Percentiles rank a stretch among this genome's conserved stretches.
Conservation (phyloP, 2,329 filamentous ascomycete genomes). For the Cladosporium austrohemisphaericum region DNA sequence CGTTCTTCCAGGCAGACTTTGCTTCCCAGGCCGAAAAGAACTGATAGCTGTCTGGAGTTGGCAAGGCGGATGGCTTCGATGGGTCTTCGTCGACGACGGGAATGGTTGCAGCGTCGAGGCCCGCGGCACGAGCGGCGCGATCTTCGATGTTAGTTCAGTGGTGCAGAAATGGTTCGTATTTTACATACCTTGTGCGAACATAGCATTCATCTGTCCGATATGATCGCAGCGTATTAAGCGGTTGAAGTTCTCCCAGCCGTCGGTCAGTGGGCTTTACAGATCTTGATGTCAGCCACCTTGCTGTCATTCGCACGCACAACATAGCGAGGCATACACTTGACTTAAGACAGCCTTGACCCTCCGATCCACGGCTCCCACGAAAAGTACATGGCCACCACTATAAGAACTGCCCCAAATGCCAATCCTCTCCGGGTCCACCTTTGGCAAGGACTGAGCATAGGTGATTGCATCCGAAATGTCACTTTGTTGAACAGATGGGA, state of each 20-base stretch:
- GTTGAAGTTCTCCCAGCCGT: slow-evolving; percentile 37
- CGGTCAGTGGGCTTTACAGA: slow-evolving; percentile 14
- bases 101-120: slow-evolving; percentile 30
- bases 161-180: background rate
- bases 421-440: slow-evolving; percentile 34
- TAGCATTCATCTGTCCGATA: slow-evolving; percentile 24
- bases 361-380: slow-evolving; percentile 37
- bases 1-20: slow-evolving; percentile 38
- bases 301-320: background rate
- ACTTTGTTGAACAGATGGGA: slow-evolving; percentile 29
- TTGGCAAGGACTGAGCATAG: slow-evolving; percentile 30
- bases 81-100: slow-evolving; percentile 35
- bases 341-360: slow-evolving; percentile 40
- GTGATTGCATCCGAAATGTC: slow-evolving; percentile 40
- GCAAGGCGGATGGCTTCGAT: slow-evolving; percentile 30
- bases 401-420: slow-evolving; percentile 39
- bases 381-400: slow-evolving; percentile 40
- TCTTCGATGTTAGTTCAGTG: slow-evolving; percentile 21
- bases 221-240: slow-evolving; percentile 34
- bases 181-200: slow-evolving; percentile 18
- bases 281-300: background rate
- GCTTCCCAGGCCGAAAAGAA: slow-evolving; percentile 35
- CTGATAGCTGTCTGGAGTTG: slow-evolving; percentile 34
- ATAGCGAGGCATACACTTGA: slow-evolving; percentile 37
- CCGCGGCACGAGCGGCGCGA: slow-evolving; percentile 31